Conservation (phyloP, 2,329 filamentous ascomycete genomes). For the Sphaceloma murrayae region DNA sequence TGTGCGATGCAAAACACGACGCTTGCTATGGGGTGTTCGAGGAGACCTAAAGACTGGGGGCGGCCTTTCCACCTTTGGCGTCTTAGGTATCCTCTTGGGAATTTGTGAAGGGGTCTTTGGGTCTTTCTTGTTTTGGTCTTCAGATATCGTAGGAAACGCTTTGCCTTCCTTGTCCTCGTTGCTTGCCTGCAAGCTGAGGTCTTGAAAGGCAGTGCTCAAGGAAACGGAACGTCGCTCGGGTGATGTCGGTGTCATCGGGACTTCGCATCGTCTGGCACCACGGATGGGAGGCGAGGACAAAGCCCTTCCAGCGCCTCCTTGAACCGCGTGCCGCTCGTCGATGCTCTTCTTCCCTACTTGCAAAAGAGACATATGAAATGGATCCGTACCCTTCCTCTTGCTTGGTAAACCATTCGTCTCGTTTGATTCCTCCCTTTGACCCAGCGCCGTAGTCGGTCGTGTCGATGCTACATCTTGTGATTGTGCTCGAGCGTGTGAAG, state of each 20-base stretch:
- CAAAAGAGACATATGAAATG: constrained; percentile 27
- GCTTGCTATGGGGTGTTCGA: constrained; percentile 17
- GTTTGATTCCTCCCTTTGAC: constrained; percentile 28
- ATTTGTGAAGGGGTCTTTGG: constrained; percentile 21
- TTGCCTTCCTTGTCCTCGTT: constrained; percentile 1
- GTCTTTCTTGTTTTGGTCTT: constrained; percentile 18
- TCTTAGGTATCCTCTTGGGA: constrained; percentile 18
- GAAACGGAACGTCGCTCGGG: constrained; percentile 14
- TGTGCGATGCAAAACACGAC: constrained; percentile 16
- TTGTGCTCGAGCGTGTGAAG: constrained; percentile 23
- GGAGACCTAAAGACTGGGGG: constrained; percentile 17
- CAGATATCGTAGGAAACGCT: constrained; percentile 16
- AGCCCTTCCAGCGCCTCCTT: neutral
- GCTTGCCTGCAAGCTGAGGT: constrained; percentile 18
- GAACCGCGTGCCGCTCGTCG: neutral
- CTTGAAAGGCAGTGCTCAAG: constrained; percentile 19
- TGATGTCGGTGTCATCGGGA: neutral
- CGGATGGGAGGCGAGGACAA: neutral
- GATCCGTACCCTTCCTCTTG: constrained; percentile 46
- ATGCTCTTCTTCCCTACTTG: neutral
- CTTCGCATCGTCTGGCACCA: constrained; percentile 6
- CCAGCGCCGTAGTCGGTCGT: constrained; percentile 16
- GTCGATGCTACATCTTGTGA: constrained; percentile 16
- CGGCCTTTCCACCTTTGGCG: constrained; percentile 17
- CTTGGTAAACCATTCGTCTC: constrained; percentile 26